These are phyloP conservation scores for Thielaviopsis punctulata DNA, from an alignment of 2,329 filamentous ascomycete species.

Conservation along the genomic window DNA sequence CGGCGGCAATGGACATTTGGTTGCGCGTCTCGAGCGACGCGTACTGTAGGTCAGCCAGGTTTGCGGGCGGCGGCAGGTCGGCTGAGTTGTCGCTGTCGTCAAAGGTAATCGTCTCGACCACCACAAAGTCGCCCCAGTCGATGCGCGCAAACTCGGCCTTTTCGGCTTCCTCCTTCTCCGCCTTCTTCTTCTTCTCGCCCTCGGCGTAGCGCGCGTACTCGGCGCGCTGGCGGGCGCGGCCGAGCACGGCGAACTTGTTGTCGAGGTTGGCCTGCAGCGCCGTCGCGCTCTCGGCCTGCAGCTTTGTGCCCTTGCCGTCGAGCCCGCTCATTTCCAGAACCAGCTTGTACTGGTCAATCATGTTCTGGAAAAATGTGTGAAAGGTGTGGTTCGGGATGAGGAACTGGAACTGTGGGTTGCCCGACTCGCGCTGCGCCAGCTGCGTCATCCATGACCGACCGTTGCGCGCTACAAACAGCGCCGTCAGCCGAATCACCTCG, in stretches of 20 bases:
- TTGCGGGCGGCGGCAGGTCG: conserved; percentile 76
- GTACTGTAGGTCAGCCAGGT: conserved; percentile 79
- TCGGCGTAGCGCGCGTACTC: conserved; percentile 78
- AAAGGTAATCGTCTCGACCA: conserved; percentile 89
- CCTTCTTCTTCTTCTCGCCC: conserved; percentile 70
- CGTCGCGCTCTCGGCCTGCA: conserved; percentile 53
- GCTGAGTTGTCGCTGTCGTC: conserved; percentile 73
- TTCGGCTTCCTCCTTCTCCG: conserved; percentile 73
- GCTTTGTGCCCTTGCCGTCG: conserved; percentile 47
- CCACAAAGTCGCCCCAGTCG: conserved; percentile 94
- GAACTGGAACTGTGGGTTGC: conserved; percentile 94
- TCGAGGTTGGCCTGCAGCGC: conserved; percentile 58
- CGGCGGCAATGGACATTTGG: conserved; percentile 66
- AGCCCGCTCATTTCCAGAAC: conserved; percentile 52
- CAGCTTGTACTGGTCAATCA: conserved; percentile 85
- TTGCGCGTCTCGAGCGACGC: conserved; percentile 92
- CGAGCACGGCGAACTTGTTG: conserved; percentile 66
- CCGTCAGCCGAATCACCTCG: conserved; percentile 56
- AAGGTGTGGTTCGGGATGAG: conserved; percentile 87
- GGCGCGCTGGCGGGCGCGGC: conserved; percentile 66
- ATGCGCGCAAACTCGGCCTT: conserved; percentile 63
- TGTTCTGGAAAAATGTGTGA: conserved; percentile 83
- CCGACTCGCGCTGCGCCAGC: conserved; percentile 70
- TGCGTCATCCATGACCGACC: conserved; percentile 83
- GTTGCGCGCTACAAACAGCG: conserved; percentile 82